phyloP scores from a whole-genome alignment of 495 filamentous ascomycete genomes.

The Aspergillus saccharolyticus region DNA sequence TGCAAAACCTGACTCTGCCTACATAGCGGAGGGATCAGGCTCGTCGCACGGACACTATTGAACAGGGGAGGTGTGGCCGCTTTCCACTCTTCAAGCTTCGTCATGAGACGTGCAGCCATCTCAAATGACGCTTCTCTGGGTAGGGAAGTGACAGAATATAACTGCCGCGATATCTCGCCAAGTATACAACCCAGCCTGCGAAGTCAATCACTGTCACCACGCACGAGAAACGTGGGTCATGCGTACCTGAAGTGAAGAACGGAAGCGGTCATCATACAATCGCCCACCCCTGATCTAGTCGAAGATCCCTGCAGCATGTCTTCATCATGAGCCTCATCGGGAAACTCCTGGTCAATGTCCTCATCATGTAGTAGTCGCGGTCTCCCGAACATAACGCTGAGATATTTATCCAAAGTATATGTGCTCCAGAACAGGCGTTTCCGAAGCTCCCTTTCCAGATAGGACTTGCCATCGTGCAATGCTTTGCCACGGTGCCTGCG shows the following conservation, averaged over 20 bases:
- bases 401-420: slow-evolving; percentile 53
- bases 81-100: slow-evolving; percentile 37
- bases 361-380: slow-evolving; percentile 50
- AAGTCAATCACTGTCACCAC: slow-evolving; percentile 7
- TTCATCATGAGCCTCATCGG: slow-evolving; percentile 49
- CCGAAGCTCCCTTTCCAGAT: slow-evolving; percentile 37
- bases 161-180: slow-evolving; percentile 42
- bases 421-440: slow-evolving; percentile 56
- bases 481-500: slow-evolving; percentile 31
- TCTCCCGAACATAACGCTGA: slow-evolving; percentile 51
- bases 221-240: slow-evolving; percentile 1
- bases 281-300: slow-evolving; percentile 26
- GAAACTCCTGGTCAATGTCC: slow-evolving; percentile 50
- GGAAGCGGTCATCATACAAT: slow-evolving; percentile 47
- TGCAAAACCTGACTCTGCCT: slow-evolving; percentile 51
- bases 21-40: slow-evolving; percentile 48
- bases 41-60: slow-evolving; percentile 39
- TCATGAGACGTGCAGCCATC: slow-evolving; percentile 33
- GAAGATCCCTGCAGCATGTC: slow-evolving; percentile 43
- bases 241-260: slow-evolving; percentile 41
- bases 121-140: slow-evolving; percentile 37
- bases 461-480: slow-evolving; percentile 27
- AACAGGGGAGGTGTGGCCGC: slow-evolving; percentile 40
- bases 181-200: slow-evolving; percentile 40
- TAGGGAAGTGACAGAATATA: slow-evolving; percentile 43